Base-by-base conservation (phyloP, 345 rosid genomes). In the Trapa incisa region DNA sequence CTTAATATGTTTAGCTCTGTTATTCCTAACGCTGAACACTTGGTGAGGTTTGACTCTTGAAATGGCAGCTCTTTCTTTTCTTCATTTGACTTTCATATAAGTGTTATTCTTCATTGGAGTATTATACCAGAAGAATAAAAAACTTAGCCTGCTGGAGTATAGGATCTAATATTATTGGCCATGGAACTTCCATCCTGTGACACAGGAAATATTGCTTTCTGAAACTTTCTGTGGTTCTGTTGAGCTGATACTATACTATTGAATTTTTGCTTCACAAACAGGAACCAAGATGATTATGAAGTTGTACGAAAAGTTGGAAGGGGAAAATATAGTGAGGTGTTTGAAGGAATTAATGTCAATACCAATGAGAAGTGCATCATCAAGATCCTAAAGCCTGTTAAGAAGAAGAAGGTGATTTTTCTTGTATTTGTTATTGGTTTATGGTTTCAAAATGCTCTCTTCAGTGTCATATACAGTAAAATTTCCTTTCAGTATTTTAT, bases 281-380 rank as follows among this genome's bases (percentile, higher is more conserved):
- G 96, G n/a, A 87, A 85, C 66, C 96, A 89, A 75, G 92, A 89
- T 83, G 90, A 89, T 79, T 89, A 86, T 74, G 96, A 89, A 80
- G 96, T 89, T 71, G 92, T 89, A 60, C 83, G 90, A 70, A 89
- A 89, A 77, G 88, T 89, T 15, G 96, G 96, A 64, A 79, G 96
- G 69, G 96, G 96, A 42, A 89, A 89, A 68, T 89, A 86, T 69
- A 89, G 96, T 52, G 96, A 86, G 74, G 96, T 89, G 43, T 89
- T 89, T 65, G 96, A 89, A 73, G 96, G 96, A 15, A 66, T 89
- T 32, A 89, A 89, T 74, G 85, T 85, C 66, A 85, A 83, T 65
- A 89, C 64, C 74, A 86, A 82, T 56, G 92, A 89, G 76, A 79
- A 82, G 48, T 86, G 90, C 61, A 71, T 89, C 17, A 82, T 89